Percentiles rank a stretch among this genome's conserved stretches.
Conservation (phyloP, 345 rosid genomes). For the Murraya koenigii region DNA sequence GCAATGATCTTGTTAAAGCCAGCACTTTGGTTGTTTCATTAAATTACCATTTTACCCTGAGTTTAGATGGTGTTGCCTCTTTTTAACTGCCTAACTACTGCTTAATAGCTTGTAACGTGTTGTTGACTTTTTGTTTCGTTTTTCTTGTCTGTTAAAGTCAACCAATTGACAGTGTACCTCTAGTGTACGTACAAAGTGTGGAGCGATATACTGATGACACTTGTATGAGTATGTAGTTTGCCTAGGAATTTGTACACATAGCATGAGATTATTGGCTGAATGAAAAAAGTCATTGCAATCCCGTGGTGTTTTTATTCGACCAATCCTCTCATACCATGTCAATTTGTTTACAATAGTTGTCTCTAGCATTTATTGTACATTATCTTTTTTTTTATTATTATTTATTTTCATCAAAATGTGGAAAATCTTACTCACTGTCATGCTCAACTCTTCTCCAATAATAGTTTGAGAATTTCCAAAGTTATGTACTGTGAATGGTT, state of each 20-base stretch:
- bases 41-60: conserved; percentile 9
- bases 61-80: neutral
- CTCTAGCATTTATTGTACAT: too few species aligned
- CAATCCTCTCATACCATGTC: too few species aligned
- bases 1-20: neutral
- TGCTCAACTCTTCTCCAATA: neutral
- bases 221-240: neutral
- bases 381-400: too few species aligned
- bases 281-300: too few species aligned
- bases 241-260: neutral
- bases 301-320: too few species aligned
- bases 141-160: neutral
- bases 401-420: neutral
- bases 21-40: neutral
- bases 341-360: too few species aligned
- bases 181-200: neutral
- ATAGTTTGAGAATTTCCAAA: neutral
- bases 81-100: neutral
- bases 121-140: neutral
- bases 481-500: neutral
- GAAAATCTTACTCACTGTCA: neutral
- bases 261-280: too few species aligned
- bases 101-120: too few species aligned
- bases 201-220: neutral
- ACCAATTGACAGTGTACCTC: too few species aligned